phyloP scores from a whole-genome alignment of 148 eudicot species.

The Rhododendron henanense region DNA sequence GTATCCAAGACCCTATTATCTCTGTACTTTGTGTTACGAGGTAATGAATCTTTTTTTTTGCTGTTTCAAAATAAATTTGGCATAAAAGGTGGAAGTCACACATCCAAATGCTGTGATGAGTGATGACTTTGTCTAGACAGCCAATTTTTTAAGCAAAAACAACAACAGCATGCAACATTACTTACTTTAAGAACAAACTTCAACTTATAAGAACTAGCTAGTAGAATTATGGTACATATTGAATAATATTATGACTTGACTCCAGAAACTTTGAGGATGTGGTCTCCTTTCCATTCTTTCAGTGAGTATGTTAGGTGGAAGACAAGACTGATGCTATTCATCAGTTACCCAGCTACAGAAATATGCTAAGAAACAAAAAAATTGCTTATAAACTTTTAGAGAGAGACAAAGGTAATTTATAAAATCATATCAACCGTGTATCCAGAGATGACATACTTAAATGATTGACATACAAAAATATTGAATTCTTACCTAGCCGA shows the following conservation, averaged over 20 bases:
- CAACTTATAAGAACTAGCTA: background rate
- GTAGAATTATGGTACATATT: background rate
- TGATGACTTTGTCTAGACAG: background rate
- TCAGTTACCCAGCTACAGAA: background rate
- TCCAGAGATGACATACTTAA: background rate
- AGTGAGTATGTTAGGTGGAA: background rate
- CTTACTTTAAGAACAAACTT: background rate
- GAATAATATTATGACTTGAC: background rate
- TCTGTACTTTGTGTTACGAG: too few relatives aligned
- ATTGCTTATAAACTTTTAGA: background rate
- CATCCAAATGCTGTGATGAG: background rate
- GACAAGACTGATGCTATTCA: background rate
- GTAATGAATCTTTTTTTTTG: too few relatives aligned
- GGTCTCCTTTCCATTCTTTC: background rate
- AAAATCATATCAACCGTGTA: background rate
- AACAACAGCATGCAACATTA: background rate
- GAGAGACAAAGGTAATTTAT: background rate
- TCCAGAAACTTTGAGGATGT: background rate
- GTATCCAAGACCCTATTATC: too few relatives aligned
- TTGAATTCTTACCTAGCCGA: slow-evolving; percentile 61
- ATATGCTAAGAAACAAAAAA: background rate
- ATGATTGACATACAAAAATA: background rate
- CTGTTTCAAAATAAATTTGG: background rate
- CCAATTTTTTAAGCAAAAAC: too few relatives aligned
- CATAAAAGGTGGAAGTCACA: background rate